Base-by-base conservation (phyloP, 164 flowering plant species). In the Dillenia suffruticosa region DNA sequence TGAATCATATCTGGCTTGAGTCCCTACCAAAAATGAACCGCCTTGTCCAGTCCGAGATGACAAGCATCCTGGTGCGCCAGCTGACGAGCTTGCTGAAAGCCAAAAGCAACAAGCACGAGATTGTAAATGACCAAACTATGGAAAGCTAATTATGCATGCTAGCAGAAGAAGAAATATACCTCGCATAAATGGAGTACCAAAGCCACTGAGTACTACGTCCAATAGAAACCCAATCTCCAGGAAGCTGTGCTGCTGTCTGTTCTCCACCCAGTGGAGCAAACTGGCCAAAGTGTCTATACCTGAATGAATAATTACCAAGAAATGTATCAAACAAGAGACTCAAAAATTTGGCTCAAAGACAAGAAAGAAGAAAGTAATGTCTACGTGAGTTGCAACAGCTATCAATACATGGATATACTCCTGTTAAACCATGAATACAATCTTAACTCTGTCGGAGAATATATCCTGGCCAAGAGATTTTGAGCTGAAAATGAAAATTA, bases 261-360 rank as follows among this genome's bases (percentile, higher is more conserved):
- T 93, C 98, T 48, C 97, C 98, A 58, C 97, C 98, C 53, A 93
- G 56, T 15, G 97, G 97, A 66, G 97, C 98, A 81, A 93, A 93
- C 71, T 93, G 98, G 56, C 98, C 97, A 8, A 90, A 59, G 82
- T 93, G 97, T 70, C 66, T 81, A 73, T 92, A 93, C 84, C 98
- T 92, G 59, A 49, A 32, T 32, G 7, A 32, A 32, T 32, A 6
- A 32, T 32, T 32, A 32, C 6, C 40, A 32, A 32, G 40, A 7
- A 32, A 0, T 5, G 7, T 32, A 32, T 32, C 40, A 32, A 32
- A 32, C 5, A 32, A 4, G 40, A 26, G 40, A 4, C 40, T 32
- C 40, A 32, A 32, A 32, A 32, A 6, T 32, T 32, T 32, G 40
- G 6, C 40, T 32, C 40, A 32, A 32, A 32, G 0, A 32, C 40